Evolutionary conservation across 2,329 filamentous ascomycete species (phyloP).

Genomic region (Sporothrix inflata): DNA sequence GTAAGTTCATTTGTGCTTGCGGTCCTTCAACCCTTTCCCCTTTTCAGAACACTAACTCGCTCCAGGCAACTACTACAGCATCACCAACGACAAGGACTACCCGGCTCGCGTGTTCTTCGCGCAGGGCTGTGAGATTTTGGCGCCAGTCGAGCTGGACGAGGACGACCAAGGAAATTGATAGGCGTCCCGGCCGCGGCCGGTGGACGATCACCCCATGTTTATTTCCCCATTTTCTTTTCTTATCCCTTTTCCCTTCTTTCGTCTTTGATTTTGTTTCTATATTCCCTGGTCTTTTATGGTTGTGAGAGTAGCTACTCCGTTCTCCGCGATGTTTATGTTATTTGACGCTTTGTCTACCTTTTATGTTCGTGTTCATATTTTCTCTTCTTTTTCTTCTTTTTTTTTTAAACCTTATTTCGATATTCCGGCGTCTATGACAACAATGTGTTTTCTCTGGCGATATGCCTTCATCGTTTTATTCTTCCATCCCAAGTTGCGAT

Average conservation of each 20-base stretch:
- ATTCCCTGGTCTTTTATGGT: neutral
- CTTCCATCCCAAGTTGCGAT: neutral
- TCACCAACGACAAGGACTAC: constrained; percentile 75
- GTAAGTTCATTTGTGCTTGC: constrained; percentile 56
- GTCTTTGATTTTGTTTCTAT: neutral
- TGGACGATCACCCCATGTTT: constrained; percentile 23
- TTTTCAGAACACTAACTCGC: constrained; percentile 11
- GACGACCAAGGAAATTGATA: constrained; percentile 6
- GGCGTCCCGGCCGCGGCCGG: constrained; percentile 18
- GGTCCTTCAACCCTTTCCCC: constrained; percentile 9
- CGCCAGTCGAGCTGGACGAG: constrained; percentile 36
- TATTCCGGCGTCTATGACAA: neutral
- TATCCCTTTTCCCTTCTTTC: neutral
- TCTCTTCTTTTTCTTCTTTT: neutral
- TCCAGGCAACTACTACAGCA: constrained; percentile 89
- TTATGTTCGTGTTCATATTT: neutral
- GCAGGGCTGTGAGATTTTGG: constrained; percentile 71
- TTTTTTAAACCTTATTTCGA: neutral
- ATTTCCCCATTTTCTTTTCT: neutral
- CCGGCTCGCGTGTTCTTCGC: constrained; percentile 87
- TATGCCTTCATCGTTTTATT: too few relatives aligned
- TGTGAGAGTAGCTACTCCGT: neutral
- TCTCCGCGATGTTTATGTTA: neutral
- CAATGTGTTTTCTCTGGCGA: too few relatives aligned
- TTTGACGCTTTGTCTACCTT: neutral